phyloP scores from a whole-genome alignment of 2,329 filamentous ascomycete species.

The Tolypocladium nubicola region DNA sequence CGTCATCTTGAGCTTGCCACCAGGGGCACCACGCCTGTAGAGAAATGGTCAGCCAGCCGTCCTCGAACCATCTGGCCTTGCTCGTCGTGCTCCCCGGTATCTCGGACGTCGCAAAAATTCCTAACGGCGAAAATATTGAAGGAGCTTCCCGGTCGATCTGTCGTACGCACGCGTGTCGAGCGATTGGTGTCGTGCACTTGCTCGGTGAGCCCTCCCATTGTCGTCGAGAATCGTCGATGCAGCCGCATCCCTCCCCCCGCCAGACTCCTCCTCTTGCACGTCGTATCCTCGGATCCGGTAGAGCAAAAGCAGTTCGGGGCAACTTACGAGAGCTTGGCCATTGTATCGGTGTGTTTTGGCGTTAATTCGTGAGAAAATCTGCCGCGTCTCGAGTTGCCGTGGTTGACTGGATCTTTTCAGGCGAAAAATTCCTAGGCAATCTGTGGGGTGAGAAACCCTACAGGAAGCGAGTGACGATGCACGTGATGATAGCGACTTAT shows the following conservation, averaged over 20 bases:
- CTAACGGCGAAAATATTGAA: not conserved
- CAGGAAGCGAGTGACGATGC: conserved; percentile 17
- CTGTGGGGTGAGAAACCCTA: conserved; percentile 32
- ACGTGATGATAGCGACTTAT: conserved; percentile 22
- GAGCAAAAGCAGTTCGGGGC: conserved; percentile 9
- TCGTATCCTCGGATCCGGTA: conserved; percentile 5
- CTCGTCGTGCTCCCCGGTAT: conserved; percentile 1
- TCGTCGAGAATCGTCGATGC: not conserved
- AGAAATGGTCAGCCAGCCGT: conserved; percentile 1
- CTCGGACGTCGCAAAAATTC: conserved; percentile 1
- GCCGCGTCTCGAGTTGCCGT: conserved; percentile 26
- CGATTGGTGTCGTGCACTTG: not conserved
- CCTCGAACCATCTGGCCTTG: not conserved
- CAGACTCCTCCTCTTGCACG: conserved; percentile 10
- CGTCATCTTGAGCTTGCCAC: conserved; percentile 99
- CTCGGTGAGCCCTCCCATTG: not conserved
- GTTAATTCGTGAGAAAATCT: conserved; percentile 27
- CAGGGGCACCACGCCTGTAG: conserved; percentile 73
- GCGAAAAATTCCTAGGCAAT: conserved; percentile 21
- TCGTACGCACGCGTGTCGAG: not conserved
- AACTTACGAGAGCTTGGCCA: conserved; percentile 55
- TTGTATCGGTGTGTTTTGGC: conserved; percentile 40
- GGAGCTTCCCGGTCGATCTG: not conserved
- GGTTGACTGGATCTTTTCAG: conserved; percentile 23
- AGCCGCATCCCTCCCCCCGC: conserved; percentile 4